A percentile compares a stretch with the other conserved stretches of the same genome.
Evolutionary conservation across 768 basidiomycete genomes (phyloP).

Genomic region (Lactifluus echinatus): DNA sequence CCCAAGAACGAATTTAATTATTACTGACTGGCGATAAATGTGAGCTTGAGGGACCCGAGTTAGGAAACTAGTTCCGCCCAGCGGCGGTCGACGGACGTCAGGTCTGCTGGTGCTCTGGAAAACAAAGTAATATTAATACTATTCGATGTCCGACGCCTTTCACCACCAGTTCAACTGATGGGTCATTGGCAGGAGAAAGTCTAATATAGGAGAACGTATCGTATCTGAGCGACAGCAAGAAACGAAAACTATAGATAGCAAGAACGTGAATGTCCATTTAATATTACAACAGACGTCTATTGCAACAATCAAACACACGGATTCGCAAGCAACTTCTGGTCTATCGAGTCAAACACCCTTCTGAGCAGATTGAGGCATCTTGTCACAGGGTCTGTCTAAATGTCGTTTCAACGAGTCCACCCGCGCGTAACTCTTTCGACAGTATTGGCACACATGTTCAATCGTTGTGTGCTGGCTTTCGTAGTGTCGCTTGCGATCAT

Average conservation of each 20-base stretch:
- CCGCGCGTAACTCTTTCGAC: conserved; percentile 73
- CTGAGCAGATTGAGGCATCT: conserved; percentile 24
- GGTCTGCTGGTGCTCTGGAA: too few relatives aligned
- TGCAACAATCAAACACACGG: not conserved
- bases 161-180: conserved; percentile 5
- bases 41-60: not conserved
- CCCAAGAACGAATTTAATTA: conserved; percentile 1
- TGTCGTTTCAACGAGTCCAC: conserved; percentile 76
- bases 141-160: not conserved
- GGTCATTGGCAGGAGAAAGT: conserved; percentile 4
- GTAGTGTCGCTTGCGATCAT: conserved; percentile 75
- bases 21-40: conserved; percentile 13
- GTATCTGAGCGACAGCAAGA: conserved; percentile 2
- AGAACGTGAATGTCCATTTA: conserved; percentile 1
- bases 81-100: not conserved
- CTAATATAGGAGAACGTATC: conserved; percentile 8
- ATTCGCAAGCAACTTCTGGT: not conserved
- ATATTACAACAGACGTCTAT: conserved; percentile 7
- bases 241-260: not conserved
- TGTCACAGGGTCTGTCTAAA: conserved; percentile 72
- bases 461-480: conserved; percentile 66
- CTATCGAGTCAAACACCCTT: conserved; percentile 4
- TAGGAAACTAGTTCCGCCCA: not conserved
- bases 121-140: too few relatives aligned
- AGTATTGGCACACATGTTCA: conserved; percentile 61